phyloP scores from a whole-genome alignment of 257 asterid genomes.

The Primulina eburnea region DNA sequence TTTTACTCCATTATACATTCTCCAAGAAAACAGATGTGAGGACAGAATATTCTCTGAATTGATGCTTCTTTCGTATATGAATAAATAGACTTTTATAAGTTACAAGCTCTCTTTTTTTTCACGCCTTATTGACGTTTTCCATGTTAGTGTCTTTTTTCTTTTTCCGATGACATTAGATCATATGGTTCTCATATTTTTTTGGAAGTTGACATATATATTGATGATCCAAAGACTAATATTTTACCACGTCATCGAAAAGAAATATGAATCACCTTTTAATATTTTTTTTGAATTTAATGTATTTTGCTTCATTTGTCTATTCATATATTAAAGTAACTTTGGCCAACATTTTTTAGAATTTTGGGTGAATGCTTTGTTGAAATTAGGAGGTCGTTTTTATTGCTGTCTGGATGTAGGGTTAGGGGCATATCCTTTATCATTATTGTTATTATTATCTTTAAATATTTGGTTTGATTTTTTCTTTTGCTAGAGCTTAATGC shows the following conservation, averaged over 20 bases:
- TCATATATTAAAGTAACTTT: background rate
- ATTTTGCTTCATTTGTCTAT: background rate
- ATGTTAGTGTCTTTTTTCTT: too few relatives aligned
- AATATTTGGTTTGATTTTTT: background rate
- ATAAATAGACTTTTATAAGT: too few relatives aligned
- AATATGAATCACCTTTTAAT: background rate
- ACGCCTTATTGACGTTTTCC: too few relatives aligned
- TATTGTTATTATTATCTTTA: too few relatives aligned
- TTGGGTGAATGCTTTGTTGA: too few relatives aligned
- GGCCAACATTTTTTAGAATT: background rate
- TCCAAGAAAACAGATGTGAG: background rate
- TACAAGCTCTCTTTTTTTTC: background rate
- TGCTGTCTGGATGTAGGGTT: background rate
- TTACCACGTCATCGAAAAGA: too few relatives aligned
- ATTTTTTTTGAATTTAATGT: too few relatives aligned
- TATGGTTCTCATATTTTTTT: too few relatives aligned
- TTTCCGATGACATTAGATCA: too few relatives aligned
- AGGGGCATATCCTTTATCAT: background rate
- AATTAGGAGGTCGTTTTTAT: background rate
- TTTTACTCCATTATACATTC: background rate
- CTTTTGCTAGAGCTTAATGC: conserved; percentile 17
- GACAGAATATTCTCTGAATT: background rate
- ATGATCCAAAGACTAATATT: too few relatives aligned
- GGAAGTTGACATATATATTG: too few relatives aligned
- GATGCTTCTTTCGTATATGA: background rate